Evolutionary conservation across 371 early-diverging fungal species (phyloP).

Genomic region (Syncephalastrum racemosum): DNA sequence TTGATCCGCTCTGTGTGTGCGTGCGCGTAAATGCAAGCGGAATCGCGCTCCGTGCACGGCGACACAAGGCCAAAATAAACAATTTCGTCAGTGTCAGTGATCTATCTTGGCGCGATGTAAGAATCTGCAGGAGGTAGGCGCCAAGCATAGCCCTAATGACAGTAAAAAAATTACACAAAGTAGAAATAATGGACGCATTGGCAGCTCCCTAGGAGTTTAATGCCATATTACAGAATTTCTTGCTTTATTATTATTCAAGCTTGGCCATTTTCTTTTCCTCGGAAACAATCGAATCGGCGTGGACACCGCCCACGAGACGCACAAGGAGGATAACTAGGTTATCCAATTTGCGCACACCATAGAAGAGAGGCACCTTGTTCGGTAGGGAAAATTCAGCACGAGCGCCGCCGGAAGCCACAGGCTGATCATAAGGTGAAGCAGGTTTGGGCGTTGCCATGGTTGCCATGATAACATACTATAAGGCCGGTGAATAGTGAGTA

Average conservation of each 20-base stretch:
- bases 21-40: too few relatives aligned
- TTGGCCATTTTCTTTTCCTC: constrained; percentile 31
- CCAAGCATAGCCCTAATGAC: too few relatives aligned
- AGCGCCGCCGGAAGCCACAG: constrained; percentile 28
- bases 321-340: constrained; percentile 34
- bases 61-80: too few relatives aligned
- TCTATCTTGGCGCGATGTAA: too few relatives aligned
- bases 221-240: too few relatives aligned
- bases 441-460: constrained; percentile 44
- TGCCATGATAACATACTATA: constrained; percentile 54
- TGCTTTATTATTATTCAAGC: constrained; percentile 6
- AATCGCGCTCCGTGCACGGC: too few relatives aligned
- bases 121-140: too few relatives aligned
- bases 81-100: too few relatives aligned
- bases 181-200: too few relatives aligned
- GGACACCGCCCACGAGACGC: constrained; percentile 37
- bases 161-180: too few relatives aligned
- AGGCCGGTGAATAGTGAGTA: background rate
- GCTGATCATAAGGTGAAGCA: constrained; percentile 27
- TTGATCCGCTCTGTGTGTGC: too few relatives aligned
- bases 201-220: too few relatives aligned
- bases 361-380: constrained; percentile 43
- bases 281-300: constrained; percentile 37
- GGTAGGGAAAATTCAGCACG: constrained; percentile 35
- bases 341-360: constrained; percentile 45